Base-by-base conservation (phyloP, 345 rosid species). In the Murraya koenigii region DNA sequence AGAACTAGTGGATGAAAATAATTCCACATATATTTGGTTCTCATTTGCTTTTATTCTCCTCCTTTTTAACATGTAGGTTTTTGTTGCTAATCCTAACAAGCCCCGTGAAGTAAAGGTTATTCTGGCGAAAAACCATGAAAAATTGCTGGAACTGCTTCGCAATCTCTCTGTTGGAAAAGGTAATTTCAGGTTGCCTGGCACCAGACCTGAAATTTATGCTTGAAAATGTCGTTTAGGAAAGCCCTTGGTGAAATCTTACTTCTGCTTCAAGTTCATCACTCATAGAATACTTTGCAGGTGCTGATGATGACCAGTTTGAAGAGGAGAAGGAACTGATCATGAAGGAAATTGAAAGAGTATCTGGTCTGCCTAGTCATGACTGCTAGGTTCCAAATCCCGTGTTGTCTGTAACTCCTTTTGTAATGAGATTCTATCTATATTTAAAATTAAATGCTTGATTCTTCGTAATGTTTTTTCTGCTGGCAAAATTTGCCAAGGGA, bases 1-100 rank as follows among this genome's bases (percentile, higher is more conserved):
- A 69, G 26, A 8, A 70, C 19, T 52, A 69, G 59, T 70, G 30
- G 38, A 52, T 30, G 25, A 22, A 23, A 35, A 65, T 70, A 70
- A 52, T 10, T 49, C 30, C 25, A 1, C 15, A 30, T 52, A 30
- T 30, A 52, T 30, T 38, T 30, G 74, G 62, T 56, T 72, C 65
- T 76, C 10, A 64, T 75, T 54, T 56, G 19, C 25, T 55, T 6
- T 6, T 11, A 11, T 61, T 33, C 15, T 33, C 15, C 39, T 25
- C 62, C 26, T 23, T 69, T 35, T 52, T 41, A 44, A 47, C 69
- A 7, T 78, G 76, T 85, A 94, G 97, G 94, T 96, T 78, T 96
- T 94, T 84, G 98, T 94, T 69, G 99, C 99, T 49, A 96, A 96
- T 84, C 99, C 98, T 80, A 92, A 91, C 89, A 96, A 96, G 83